Conservation (phyloP, 768 basidiomycete genomes). For the Cystobasidium onofrii region DNA sequence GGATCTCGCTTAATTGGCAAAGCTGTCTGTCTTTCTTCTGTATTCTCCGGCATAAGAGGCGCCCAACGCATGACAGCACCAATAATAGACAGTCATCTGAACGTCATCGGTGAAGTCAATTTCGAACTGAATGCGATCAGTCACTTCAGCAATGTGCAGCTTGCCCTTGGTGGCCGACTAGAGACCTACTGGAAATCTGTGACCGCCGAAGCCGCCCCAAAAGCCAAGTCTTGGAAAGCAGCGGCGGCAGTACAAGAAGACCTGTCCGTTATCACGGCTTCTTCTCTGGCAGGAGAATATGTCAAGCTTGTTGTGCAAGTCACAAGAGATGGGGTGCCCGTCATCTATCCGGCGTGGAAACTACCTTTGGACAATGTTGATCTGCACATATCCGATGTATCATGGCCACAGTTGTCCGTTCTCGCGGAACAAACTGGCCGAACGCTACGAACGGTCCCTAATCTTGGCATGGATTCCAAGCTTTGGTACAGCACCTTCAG, state of each 20-base stretch:
- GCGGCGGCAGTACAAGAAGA: constrained; percentile 38
- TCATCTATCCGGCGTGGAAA: constrained; percentile 66
- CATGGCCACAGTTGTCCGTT: constrained; percentile 65
- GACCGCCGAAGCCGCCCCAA: constrained; percentile 49
- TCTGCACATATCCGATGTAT: constrained; percentile 74
- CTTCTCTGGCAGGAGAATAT: constrained; percentile 83
- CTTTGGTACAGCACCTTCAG: constrained; percentile 47
- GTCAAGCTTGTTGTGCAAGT: constrained; percentile 80
- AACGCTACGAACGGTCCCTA: neutral
- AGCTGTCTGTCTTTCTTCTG: constrained; percentile 70
- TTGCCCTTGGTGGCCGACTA: constrained; percentile 86
- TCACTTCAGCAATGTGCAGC: constrained; percentile 81
- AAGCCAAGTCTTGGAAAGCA: constrained; percentile 39
- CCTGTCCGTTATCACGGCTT: constrained; percentile 57
- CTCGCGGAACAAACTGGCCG: constrained; percentile 52
- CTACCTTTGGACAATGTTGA: constrained; percentile 67
- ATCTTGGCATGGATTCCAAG: constrained; percentile 33
- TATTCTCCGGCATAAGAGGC: constrained; percentile 55
- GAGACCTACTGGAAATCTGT: constrained; percentile 99
- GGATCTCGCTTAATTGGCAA: constrained; percentile 93
- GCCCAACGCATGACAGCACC: constrained; percentile 51
- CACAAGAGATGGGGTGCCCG: constrained; percentile 82
- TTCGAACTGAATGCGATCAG: constrained; percentile 80
- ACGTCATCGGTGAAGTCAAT: constrained; percentile 87
- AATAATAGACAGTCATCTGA: constrained; percentile 82